Base-by-base conservation (phyloP, 225 moss, liverwort and hornwort species). In the Physcomitrellopsis africana region DNA sequence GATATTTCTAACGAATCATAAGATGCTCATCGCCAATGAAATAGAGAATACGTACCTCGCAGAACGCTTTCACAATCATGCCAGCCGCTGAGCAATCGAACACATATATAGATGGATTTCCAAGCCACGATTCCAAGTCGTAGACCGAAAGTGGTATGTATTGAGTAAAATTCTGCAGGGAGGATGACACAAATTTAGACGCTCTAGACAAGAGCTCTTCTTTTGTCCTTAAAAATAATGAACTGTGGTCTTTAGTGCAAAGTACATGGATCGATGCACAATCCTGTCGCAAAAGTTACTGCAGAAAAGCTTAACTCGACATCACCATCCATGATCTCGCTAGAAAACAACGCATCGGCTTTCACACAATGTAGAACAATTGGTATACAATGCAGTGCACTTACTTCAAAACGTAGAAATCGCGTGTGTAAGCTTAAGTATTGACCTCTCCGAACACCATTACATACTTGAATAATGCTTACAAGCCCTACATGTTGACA, bases 61-160 rank as follows among this genome's bases (percentile, higher is more conserved):
- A 90, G 68, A 94, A 94, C 11, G 91, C 89, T 81, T 91, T 91
- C 72, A 91, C 86, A 82, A 94, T 91, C 85, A 90, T 82, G 83
- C 91, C 93, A 73, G 93, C 93, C 51, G 93, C 93, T 51, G 93
- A 94, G 76, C 93, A 94, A 78, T 94, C 93, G 69, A 91, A 91
- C 54, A 94, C 93, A 81, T 94, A 94, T 42, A 94, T 94, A 18
- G 93, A 94, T 16, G 93, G 93, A 51, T 87, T 89, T 72, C 89
- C 91, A 65, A 94, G 86, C 93, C 93, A 94, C 5, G 69, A 81
- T 73, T 94, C 93, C 66, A 94, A 80, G 70, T 94, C 93, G 70
- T 90, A 91, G 9, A 91, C 91, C 60, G 93, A 91, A 22, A 94
- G 88, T 44, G 93, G 93, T 44, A 94, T 91, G 69, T 94, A 94